These are phyloP conservation scores for Albugo candida DNA, from an alignment of 352 stramenopile species.

Conservation along the genomic window DNA sequence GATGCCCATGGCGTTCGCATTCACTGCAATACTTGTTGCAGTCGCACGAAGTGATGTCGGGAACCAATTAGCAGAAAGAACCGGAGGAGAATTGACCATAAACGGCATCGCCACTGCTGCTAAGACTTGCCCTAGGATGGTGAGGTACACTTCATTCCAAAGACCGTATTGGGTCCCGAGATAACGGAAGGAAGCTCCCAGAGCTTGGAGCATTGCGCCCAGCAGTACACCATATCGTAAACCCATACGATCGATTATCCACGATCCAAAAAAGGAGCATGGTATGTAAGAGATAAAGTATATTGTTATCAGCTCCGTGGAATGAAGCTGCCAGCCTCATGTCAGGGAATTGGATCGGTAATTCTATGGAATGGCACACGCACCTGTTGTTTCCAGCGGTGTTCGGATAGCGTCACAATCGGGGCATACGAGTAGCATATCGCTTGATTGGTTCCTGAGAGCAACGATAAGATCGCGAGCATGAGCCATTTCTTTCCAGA, in stretches of 20 bases:
- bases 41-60: constrained; percentile 37
- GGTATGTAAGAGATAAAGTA: constrained; percentile 67
- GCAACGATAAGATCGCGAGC: constrained; percentile 36
- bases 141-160: constrained; percentile 11
- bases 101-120: constrained; percentile 60
- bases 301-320: constrained; percentile 53
- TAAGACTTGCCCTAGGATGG: constrained; percentile 34
- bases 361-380: neutral
- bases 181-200: constrained; percentile 26
- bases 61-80: constrained; percentile 60
- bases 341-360: neutral
- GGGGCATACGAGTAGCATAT: constrained; percentile 67
- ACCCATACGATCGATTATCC: constrained; percentile 65
- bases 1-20: constrained; percentile 50
- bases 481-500: constrained; percentile 34
- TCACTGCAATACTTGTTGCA: constrained; percentile 49
- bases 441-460: constrained; percentile 45
- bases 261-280: constrained; percentile 56
- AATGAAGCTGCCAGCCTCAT: constrained; percentile 20
- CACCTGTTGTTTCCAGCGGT: constrained; percentile 27
- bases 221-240: constrained; percentile 40
- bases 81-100: constrained; percentile 65
- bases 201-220: constrained; percentile 28
- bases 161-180: neutral
- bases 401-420: constrained; percentile 41